phyloP scores from a whole-genome alignment of 768 basidiomycete genomes.

The Boletus subparvulus region DNA sequence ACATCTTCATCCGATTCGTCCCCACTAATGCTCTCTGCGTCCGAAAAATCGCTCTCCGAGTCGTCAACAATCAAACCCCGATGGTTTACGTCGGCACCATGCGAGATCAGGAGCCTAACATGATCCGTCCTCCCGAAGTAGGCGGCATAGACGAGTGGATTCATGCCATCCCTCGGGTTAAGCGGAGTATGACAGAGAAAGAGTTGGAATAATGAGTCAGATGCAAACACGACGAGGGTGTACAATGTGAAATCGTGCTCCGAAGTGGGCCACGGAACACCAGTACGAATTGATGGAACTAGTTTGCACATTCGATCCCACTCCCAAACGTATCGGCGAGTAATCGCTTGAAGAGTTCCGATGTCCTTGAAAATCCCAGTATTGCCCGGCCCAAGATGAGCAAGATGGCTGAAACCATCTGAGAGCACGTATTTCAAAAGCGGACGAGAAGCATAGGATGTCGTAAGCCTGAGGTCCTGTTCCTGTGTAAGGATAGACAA shows the following conservation, averaged over 20 bases:
- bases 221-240: not conserved
- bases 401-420: not conserved
- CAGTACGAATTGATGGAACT: not conserved
- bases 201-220: not conserved
- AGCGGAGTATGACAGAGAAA: not conserved
- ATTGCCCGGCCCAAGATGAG: not conserved
- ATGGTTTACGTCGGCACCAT: not conserved
- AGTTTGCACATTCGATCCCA: slow-evolving; percentile 1
- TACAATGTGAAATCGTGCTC: slow-evolving; percentile 2
- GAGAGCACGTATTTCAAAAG: slow-evolving; percentile 7
- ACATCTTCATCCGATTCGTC: no score
- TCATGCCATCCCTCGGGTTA: not conserved
- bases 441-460: not conserved
- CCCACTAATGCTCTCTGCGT: no score
- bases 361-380: not conserved
- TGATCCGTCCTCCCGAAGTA: not conserved
- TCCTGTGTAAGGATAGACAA: not conserved
- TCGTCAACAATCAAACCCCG: not conserved
- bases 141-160: slow-evolving; percentile 4
- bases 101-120: not conserved
- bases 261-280: not conserved
- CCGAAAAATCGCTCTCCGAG: not conserved
- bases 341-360: not conserved
- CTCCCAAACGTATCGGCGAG: not conserved
- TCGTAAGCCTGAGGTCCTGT: no score